Evolutionary conservation across 352 stramenopile genomes (phyloP).

Genomic region (Phytophthora ramorum): DNA sequence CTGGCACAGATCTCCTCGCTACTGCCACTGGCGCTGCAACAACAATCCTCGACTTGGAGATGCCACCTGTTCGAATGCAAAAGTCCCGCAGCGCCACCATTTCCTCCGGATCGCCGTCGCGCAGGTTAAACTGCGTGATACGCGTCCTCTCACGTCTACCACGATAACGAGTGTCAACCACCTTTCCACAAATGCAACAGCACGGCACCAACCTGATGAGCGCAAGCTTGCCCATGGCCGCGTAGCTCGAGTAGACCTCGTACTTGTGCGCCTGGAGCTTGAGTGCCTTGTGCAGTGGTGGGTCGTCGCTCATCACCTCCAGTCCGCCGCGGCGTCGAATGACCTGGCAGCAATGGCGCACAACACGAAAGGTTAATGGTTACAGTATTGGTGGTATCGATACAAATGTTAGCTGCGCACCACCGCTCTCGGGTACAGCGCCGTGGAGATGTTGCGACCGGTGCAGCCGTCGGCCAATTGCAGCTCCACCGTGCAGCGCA

Average conservation of each 20-base stretch:
- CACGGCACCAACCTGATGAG: constrained; percentile 59
- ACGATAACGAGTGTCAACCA: not conserved
- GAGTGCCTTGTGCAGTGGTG: constrained; percentile 60
- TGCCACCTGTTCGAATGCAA: constrained; percentile 51
- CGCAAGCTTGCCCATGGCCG: constrained; percentile 63
- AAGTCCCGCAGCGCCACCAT: constrained; percentile 62
- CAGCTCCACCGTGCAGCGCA: constrained; percentile 63
- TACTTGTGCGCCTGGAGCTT: constrained; percentile 54
- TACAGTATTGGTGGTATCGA: not conserved
- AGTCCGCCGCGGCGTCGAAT: constrained; percentile 61
- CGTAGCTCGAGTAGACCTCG: constrained; percentile 78
- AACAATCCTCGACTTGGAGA: constrained; percentile 37
- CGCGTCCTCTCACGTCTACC: constrained; percentile 50
- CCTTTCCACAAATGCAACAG: not conserved
- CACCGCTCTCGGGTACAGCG: constrained; percentile 43
- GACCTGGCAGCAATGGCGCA: constrained; percentile 28
- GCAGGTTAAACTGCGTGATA: constrained; percentile 76
- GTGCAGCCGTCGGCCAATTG: constrained; percentile 61
- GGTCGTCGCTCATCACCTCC: constrained; percentile 59
- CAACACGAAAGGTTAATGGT: not conserved
- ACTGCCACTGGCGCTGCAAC: constrained; percentile 30
- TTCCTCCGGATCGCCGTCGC: constrained; percentile 43
- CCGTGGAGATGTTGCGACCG: constrained; percentile 55
- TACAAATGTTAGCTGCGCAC: constrained; percentile 9
- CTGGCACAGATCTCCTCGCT: constrained; percentile 12